Evolutionary conservation across 164 flowering plant species (phyloP), one percentile per base, ranked within the genome.

Genomic region (Sedum album): DNA sequence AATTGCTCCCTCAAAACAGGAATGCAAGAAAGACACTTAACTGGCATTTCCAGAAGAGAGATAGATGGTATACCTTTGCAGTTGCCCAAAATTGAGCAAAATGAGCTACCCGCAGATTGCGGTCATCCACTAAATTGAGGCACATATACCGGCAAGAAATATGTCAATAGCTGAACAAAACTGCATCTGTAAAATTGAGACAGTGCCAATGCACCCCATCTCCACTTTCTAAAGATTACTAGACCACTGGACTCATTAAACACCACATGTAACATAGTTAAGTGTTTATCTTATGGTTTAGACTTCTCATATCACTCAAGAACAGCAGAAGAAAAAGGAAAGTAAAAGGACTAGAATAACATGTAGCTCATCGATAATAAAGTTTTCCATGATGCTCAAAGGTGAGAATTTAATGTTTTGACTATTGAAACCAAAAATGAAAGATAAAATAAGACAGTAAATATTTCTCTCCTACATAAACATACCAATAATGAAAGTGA

Each of bases 51-150:
- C 60, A 76, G 71, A 75, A 75, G 77, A 87, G 76, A 79, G 85
- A 78, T 72, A 75, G 82, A 85, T 78, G 77, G 42, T 84, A 87
- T 93, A 93, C 98, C 98, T 94, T 94, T 73, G 95, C 99, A 82
- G 75, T 81, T 91, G 99, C 99, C 99, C 97, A 94, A 94, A 89
- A 94, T 77, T 91, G 99, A 94, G 96, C 90, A 94, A 94, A 94
- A 86, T 94, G 97, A 83, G 96, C 99, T 85, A 91, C 97, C 99
- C 96, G 97, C 97, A 94, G 97, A 91, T 94, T 94, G 97, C 99
- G 97, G 99, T 94, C 99, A 94, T 94, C 99, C 99, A 94, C 99
- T 91, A 94, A 88, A 88, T 83, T 80, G 85, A 88, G 79, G 88
- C 88, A 94, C 86, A 93, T 82, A 89, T 86, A 83, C 89, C 94